Percentiles rank a stretch among this genome's conserved stretches.
Conservation (phyloP, 257 asterid genomes). For the Misopates orontium region DNA sequence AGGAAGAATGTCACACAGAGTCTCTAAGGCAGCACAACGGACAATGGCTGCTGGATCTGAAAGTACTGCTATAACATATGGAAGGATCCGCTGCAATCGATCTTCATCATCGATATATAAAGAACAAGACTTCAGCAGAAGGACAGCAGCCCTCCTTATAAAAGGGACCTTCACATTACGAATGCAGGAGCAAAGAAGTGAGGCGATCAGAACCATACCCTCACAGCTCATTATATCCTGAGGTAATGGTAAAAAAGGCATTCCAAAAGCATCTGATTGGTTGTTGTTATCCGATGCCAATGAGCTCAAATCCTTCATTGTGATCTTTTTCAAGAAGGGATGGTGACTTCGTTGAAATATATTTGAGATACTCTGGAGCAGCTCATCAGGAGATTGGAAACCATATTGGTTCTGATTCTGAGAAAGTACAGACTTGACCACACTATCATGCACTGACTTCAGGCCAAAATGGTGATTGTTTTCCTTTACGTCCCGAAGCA, state of each 20-base stretch:
- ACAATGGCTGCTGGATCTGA: slow-evolving; percentile 98
- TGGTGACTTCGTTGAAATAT: slow-evolving; percentile 74
- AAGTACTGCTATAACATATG: slow-evolving; percentile 89
- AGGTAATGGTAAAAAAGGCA: slow-evolving; percentile 89
- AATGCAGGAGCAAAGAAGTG: slow-evolving; percentile 94
- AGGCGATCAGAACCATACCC: slow-evolving; percentile 98
- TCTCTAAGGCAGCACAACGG: slow-evolving; percentile 96
- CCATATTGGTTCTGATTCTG: slow-evolving; percentile 48
- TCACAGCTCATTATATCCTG: slow-evolving; percentile 86
- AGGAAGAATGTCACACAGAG: slow-evolving; percentile 95
- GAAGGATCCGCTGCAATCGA: slow-evolving; percentile 95
- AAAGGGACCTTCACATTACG: slow-evolving; percentile 94
- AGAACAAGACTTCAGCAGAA: slow-evolving; percentile 88
- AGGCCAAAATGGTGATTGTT: slow-evolving; percentile 39
- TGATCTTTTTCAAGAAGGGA: slow-evolving; percentile 79
- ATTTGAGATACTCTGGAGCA: slow-evolving; percentile 68
- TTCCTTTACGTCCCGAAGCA: slow-evolving; percentile 72
- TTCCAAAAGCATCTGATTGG: slow-evolving; percentile 94
- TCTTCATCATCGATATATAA: slow-evolving; percentile 92
- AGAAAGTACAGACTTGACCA: slow-evolving; percentile 39
- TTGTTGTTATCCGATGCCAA: slow-evolving; percentile 66
- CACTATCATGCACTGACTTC: slow-evolving; percentile 50
- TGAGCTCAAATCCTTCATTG: slow-evolving; percentile 66
- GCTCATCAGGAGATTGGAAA: slow-evolving; percentile 74
- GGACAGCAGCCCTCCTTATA: slow-evolving; percentile 89